These are phyloP conservation scores for Phellinidium pouzarii DNA, from an alignment of 1,284 basidiomycete genomes.

Conservation along the genomic window DNA sequence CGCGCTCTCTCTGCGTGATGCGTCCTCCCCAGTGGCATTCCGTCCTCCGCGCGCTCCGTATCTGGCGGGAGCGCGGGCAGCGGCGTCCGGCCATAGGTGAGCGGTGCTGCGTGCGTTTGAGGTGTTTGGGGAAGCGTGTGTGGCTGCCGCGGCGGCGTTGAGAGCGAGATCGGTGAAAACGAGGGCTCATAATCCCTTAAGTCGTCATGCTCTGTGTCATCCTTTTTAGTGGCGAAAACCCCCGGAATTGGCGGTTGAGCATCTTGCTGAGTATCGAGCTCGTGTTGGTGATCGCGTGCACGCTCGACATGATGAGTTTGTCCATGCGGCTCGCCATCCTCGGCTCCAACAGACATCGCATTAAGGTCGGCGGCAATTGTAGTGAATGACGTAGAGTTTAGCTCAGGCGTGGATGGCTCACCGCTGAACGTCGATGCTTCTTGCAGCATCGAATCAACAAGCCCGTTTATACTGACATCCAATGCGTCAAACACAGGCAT, in stretches of 20 bases:
- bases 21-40: conserved; percentile 15
- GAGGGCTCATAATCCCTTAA: conserved; percentile 1
- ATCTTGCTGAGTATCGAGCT: neutral
- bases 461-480: conserved; percentile 54
- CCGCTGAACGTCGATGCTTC: conserved; percentile 22
- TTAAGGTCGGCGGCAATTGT: conserved; percentile 28
- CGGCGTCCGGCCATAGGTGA: neutral
- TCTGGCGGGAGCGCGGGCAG: conserved; percentile 14
- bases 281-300: conserved; percentile 7
- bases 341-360: conserved; percentile 48
- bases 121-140: conserved; percentile 4
- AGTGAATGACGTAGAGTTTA: conserved; percentile 25
- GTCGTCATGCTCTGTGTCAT: neutral
- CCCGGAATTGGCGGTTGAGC: neutral
- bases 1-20: conserved; percentile 36
- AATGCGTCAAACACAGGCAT: neutral
- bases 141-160: conserved; percentile 2
- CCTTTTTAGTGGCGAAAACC: neutral
- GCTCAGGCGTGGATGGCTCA: conserved; percentile 18
- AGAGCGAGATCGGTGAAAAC: conserved; percentile 7
- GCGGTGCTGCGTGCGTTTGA: conserved; percentile 1
- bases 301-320: conserved; percentile 52
- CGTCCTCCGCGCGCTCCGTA: conserved; percentile 15
- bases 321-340: conserved; percentile 62
- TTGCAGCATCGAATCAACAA: conserved; percentile 55